Base-by-base conservation (phyloP, 805 yeast species). In the Metschnikowia matae region DNA sequence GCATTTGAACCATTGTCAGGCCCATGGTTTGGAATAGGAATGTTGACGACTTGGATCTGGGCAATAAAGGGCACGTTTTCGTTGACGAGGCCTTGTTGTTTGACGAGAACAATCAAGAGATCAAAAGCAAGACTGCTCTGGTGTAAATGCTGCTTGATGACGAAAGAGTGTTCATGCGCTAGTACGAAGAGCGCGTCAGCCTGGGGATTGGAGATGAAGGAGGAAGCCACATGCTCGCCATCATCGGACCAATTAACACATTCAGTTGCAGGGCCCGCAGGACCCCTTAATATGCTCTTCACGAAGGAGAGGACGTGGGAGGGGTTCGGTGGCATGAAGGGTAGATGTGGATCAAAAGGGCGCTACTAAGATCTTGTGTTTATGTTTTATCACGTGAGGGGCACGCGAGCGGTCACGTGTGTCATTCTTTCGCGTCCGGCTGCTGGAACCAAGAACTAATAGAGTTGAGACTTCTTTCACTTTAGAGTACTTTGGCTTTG, bases 31-130 rank as follows among this genome's bases (percentile, higher is more conserved):
- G 33, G 48, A 44, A 36, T 17, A 18, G 61, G 58, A 17, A 55
- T 50, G 40, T 52, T 57, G 26, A 57, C 52, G 26, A 57, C 55
- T 35, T 54, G 55, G 13, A 57, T 43, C 50, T 57, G 61, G 33
- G 48, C 29, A 10, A 48, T 29, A 5, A 55, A 48, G 6, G 59
- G 51, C 17, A 26, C 13, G 7, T 20, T 20, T 7, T 46, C 44
- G 31, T 23, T 15, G n/a, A 57, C 40, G 1, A 43, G 39, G 5
- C 55, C 56, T 6, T 49, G 49, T 8, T 49, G 48, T 29, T 57
- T 57, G 15, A 55, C 43, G 23, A 57, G 21, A 2, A 49, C 53
- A 10, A 52, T 31, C 42, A 54, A 39, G 18, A 50, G 44, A 4
- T 54, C 53, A 33, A 46, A 49, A 8, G 35, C 47, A 2, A 38